Conservation (phyloP, 139 green algal genomes). For the Picochlorum sp. region DNA sequence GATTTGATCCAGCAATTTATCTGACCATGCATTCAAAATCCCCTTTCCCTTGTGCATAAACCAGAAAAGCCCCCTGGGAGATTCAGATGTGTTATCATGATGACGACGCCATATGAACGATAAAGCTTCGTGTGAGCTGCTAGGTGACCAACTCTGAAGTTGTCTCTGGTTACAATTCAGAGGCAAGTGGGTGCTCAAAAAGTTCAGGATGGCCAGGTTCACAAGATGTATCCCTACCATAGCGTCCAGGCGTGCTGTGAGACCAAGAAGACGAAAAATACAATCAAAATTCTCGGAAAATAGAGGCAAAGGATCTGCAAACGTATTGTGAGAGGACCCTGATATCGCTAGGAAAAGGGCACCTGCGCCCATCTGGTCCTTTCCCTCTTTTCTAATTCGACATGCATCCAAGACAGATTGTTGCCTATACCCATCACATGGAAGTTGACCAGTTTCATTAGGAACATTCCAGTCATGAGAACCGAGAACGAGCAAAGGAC, state of each 20-base stretch:
- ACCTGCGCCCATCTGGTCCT: conserved; percentile 8
- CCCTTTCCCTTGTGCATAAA: conserved; percentile 11
- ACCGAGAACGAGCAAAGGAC: conserved; percentile 47
- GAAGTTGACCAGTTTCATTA: conserved; percentile 31
- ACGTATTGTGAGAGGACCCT: conserved; percentile 37
- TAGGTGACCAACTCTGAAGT: conserved; percentile 12
- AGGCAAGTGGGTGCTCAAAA: conserved; percentile 36
- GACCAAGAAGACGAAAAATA: conserved; percentile 18
- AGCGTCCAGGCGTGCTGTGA: conserved; percentile 31
- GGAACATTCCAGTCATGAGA: conserved; percentile 56
- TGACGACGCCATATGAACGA: neutral
- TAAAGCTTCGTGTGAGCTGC: conserved; percentile 4
- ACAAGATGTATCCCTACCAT: conserved; percentile 28
- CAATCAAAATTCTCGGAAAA: conserved; percentile 18
- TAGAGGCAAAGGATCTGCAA: conserved; percentile 28
- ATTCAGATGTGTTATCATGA: neutral
- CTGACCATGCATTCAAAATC: conserved; percentile 18
- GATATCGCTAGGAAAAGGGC: conserved; percentile 32
- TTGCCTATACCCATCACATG: conserved; percentile 38
- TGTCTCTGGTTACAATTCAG: conserved; percentile 7
- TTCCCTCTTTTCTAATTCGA: conserved; percentile 3
- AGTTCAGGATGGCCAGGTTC: conserved; percentile 19
- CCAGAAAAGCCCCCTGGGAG: neutral
- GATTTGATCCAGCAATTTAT: conserved; percentile 7
- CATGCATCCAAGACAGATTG: conserved; percentile 33